Percentiles rank a stretch among this genome's conserved stretches.
Conservation (phyloP, 2,329 filamentous ascomycete species). For the Botryotinia narcissicola region DNA sequence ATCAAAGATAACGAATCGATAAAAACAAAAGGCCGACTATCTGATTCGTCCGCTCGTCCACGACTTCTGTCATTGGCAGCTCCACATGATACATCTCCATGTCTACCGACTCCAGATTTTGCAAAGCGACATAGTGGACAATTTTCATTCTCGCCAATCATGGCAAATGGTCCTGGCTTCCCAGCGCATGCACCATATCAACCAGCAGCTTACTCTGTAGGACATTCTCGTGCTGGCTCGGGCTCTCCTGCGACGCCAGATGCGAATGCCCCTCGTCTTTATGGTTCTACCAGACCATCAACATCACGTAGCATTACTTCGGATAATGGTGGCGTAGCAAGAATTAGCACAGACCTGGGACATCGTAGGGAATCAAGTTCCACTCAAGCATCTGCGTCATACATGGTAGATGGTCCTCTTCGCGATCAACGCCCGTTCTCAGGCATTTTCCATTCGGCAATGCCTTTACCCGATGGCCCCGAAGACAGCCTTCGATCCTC, state of each 20-base stretch:
- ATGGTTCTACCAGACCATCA: conserved; percentile 46
- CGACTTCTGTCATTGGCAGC: conserved; percentile 61
- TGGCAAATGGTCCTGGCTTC: conserved; percentile 46
- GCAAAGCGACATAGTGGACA: conserved; percentile 63
- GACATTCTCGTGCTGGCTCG: conserved; percentile 55
- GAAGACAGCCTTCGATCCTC: conserved; percentile 55
- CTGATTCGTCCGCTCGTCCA: conserved; percentile 43
- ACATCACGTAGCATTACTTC: conserved; percentile 62
- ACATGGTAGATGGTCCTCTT: conserved; percentile 39
- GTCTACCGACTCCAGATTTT: conserved; percentile 64
- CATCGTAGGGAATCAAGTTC: conserved; percentile 55
- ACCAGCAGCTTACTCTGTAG: conserved; percentile 47
- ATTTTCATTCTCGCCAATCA: conserved; percentile 58
- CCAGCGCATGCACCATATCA: conserved; percentile 54
- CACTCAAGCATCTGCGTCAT: conserved; percentile 50
- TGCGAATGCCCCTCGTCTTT: conserved; percentile 40
- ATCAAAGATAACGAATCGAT: conserved; percentile 6
- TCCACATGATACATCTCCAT: conserved; percentile 54
- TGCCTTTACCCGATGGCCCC: conserved; percentile 71
- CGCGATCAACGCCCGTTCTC: conserved; percentile 55
- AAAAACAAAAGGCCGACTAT: conserved; percentile 30
- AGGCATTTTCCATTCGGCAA: conserved; percentile 80
- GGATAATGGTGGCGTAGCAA: conserved; percentile 43
- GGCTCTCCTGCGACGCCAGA: conserved; percentile 57
- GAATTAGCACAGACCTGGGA: conserved; percentile 52